Conservation (phyloP, 2,329 filamentous ascomycete genomes). For the Neonectria hederae region DNA sequence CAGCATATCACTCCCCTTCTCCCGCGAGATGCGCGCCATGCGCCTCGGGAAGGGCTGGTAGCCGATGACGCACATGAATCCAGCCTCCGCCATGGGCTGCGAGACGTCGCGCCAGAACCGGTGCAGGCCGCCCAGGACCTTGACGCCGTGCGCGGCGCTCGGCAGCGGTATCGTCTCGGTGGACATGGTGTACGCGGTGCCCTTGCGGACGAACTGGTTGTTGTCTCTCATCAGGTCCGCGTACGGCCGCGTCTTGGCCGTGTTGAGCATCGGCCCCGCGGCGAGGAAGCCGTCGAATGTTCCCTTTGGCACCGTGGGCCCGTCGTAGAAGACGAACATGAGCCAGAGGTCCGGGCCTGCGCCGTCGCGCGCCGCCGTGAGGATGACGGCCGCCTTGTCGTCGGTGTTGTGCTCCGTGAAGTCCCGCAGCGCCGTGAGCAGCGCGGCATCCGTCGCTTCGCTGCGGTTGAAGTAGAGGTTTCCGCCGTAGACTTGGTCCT, state of each 20-base stretch:
- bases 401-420: conserved; percentile 68
- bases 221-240: conserved; percentile 49
- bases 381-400: conserved; percentile 68
- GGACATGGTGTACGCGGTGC: conserved; percentile 46
- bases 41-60: conserved; percentile 52
- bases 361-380: conserved; percentile 56
- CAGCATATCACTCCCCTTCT: conserved; percentile 51
- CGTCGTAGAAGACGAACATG: conserved; percentile 72
- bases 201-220: conserved; percentile 39
- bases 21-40: conserved; percentile 45
- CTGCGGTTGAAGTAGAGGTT: conserved; percentile 50
- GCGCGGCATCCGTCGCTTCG: conserved; percentile 40
- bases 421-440: conserved; percentile 61
- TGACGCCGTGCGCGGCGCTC: conserved; percentile 34
- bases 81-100: conserved; percentile 1
- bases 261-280: conserved; percentile 52
- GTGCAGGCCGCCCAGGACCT: conserved; percentile 42
- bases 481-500: conserved; percentile 55
- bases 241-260: conserved; percentile 59
- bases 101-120: conserved; percentile 44
- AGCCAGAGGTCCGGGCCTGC: conserved; percentile 62
- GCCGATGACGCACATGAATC: conserved; percentile 45
- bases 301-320: conserved; percentile 58
- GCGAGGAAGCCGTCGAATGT: conserved; percentile 64
- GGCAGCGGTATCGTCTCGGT: conserved; percentile 51